These are phyloP conservation scores for Apophysomyces ossiformis DNA, from an alignment of 371 early-diverging fungal species.

Conservation along the genomic window DNA sequence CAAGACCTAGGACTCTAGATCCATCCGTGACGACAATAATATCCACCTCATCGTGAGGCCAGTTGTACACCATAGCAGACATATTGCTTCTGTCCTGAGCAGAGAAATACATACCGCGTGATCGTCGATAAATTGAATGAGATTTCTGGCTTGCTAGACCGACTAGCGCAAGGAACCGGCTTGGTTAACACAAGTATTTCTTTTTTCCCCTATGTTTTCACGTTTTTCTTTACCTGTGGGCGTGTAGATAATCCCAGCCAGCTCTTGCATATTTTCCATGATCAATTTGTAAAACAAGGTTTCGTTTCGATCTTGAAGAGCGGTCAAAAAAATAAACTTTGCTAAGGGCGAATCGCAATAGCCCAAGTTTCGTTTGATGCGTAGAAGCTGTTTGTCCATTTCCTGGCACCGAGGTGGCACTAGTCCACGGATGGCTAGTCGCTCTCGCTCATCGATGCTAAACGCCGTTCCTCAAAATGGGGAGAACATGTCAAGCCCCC, in stretches of 20 bases:
- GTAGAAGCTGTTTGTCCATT: constrained; percentile 66
- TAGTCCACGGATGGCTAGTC: constrained; percentile 68
- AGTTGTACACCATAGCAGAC: constrained; percentile 64
- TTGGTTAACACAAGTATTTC: not conserved
- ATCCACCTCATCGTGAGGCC: constrained; percentile 63
- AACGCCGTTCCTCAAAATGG: constrained; percentile 60
- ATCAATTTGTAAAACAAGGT: constrained; percentile 68
- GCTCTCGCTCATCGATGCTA: constrained; percentile 64
- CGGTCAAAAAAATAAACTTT: constrained; percentile 60
- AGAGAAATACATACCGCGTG: constrained; percentile 70
- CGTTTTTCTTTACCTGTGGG: constrained; percentile 40
- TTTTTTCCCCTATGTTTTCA: not conserved
- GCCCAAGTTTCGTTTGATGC: constrained; percentile 64
- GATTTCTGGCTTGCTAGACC: constrained; percentile 58
- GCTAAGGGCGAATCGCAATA: constrained; percentile 60
- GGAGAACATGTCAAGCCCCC: not conserved
- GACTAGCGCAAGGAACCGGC: constrained; percentile 25
- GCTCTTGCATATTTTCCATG: constrained; percentile 60
- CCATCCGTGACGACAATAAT: constrained; percentile 76
- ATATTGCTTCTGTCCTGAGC: constrained; percentile 62
- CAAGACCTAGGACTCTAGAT: constrained; percentile 67
- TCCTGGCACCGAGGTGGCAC: constrained; percentile 70
- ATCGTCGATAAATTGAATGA: constrained; percentile 69
- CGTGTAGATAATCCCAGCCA: constrained; percentile 53
- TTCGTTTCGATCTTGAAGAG: constrained; percentile 66